Percentiles rank a stretch among this genome's conserved stretches.
phyloP scores from a whole-genome alignment of 495 filamentous ascomycete species.

The Penicillium samsonianum region DNA sequence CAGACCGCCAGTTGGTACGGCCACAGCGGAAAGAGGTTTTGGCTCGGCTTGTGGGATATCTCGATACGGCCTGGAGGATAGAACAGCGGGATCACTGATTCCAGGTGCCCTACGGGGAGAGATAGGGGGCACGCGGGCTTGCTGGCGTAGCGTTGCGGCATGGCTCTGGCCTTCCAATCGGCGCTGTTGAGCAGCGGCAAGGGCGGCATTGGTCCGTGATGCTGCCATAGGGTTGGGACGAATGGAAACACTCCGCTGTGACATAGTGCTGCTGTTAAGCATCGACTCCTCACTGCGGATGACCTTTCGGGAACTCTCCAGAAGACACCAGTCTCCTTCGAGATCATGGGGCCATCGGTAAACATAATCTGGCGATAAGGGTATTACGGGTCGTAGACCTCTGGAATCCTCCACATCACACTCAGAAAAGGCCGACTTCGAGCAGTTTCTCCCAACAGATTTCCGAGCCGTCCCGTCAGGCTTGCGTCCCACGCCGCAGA shows the following conservation, averaged over 20 bases:
- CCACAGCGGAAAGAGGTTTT: constrained; percentile 1
- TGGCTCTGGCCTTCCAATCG: constrained; percentile 47
- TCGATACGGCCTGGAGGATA: constrained; percentile 18
- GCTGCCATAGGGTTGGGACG: constrained; percentile 31
- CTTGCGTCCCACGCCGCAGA: constrained; percentile 54
- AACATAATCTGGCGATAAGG: constrained; percentile 66
- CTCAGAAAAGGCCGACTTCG: constrained; percentile 66
- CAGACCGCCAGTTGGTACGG: constrained; percentile 34
- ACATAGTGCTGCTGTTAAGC: constrained; percentile 37
- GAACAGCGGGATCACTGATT: constrained; percentile 29
- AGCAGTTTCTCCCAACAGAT: constrained; percentile 43
- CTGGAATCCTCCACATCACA: constrained; percentile 69
- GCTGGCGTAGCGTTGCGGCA: constrained; percentile 51
- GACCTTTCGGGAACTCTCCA: constrained; percentile 31
- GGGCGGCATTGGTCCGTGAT: constrained; percentile 43
- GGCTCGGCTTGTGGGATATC: constrained; percentile 23
- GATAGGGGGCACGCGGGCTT: constrained; percentile 36
- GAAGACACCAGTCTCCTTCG: constrained; percentile 46
- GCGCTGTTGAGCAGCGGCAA: constrained; percentile 46
- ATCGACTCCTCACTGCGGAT: constrained; percentile 33
- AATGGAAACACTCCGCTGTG: constrained; percentile 30
- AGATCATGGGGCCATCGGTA: constrained; percentile 54
- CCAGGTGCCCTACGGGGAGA: constrained; percentile 35
- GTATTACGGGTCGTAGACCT: constrained; percentile 67
- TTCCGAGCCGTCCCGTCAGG: constrained; percentile 47